A percentile compares a stretch with the other conserved stretches of the same genome.
Conservation (phyloP, 352 stramenopile genomes). For the Globisporangium sylvaticum region DNA sequence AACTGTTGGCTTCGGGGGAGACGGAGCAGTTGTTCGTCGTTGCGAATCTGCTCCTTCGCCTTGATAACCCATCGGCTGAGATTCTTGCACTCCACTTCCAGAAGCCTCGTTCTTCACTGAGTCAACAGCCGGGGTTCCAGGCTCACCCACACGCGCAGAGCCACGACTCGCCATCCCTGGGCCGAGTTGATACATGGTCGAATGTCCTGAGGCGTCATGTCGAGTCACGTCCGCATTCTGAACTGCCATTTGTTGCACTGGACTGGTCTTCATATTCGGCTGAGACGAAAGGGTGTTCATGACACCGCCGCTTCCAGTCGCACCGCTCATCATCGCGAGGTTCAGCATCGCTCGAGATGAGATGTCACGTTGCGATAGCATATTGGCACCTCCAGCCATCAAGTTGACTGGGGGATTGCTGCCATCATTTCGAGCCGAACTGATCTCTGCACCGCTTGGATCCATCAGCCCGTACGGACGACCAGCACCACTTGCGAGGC, state of each 20-base stretch:
- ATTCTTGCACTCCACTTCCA: background rate
- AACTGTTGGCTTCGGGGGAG: constrained; percentile 18
- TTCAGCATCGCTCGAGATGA: constrained; percentile 55
- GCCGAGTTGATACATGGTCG: constrained; percentile 16
- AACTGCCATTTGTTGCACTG: constrained; percentile 7
- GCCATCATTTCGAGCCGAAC: constrained; percentile 4
- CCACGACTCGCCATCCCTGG: background rate
- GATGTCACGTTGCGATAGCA: constrained; percentile 35
- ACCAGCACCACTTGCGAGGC: constrained; percentile 19
- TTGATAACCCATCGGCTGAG: background rate
- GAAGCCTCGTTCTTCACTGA: constrained; percentile 5
- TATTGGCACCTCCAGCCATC: constrained; percentile 16
- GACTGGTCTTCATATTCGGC: constrained; percentile 16
- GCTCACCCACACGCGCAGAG: background rate
- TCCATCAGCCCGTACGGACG: constrained; percentile 29
- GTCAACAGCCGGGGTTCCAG: background rate
- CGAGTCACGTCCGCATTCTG: constrained; percentile 7
- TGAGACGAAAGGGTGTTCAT: constrained; percentile 14
- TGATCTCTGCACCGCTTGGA: constrained; percentile 9
- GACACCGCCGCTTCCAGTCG: constrained; percentile 11
- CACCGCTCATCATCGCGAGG: constrained; percentile 46
- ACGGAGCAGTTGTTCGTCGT: constrained; percentile 1
- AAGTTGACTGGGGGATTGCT: constrained; percentile 1
- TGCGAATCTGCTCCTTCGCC: background rate
- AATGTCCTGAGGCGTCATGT: background rate